A percentile compares a stretch with the other conserved stretches of the same genome.
phyloP scores from a whole-genome alignment of 148 eudicot species.

The Oxyria digyna region DNA sequence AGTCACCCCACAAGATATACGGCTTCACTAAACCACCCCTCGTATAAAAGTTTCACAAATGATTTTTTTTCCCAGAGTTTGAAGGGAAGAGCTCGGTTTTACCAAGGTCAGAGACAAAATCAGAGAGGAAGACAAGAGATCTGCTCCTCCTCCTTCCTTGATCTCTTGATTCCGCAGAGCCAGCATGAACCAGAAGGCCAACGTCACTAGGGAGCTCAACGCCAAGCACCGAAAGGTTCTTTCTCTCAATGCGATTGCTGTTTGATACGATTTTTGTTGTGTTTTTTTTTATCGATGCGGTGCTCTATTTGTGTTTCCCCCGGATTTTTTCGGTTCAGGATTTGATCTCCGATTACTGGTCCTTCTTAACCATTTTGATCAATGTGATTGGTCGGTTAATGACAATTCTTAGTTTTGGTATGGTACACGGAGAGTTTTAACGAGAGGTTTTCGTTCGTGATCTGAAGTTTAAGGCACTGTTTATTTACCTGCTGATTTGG shows the following conservation, averaged over 20 bases:
- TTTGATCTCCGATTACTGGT: background rate
- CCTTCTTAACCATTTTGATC: background rate
- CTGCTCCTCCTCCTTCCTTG: background rate
- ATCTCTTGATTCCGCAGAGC: background rate
- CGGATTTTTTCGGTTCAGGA: background rate
- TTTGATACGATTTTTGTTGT: no score
- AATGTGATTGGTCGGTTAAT: background rate
- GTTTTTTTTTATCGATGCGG: background rate
- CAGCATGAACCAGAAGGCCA: conserved; percentile 56
- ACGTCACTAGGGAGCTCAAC: conserved; percentile 40
- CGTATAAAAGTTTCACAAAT: no score
- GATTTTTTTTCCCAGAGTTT: no score
- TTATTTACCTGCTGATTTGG: background rate
- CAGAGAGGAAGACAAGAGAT: conserved; percentile 1
- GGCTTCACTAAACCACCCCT: background rate
- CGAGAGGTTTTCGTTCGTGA: background rate
- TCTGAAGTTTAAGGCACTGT: background rate
- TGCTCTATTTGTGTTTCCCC: background rate
- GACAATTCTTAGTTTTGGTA: no score
- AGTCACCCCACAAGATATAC: background rate
- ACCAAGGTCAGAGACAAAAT: conserved; percentile 2
- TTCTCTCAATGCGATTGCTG: background rate
- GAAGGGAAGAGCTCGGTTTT: background rate
- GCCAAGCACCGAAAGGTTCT: conserved; percentile 47
- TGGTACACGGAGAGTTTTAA: background rate